Conservation (phyloP, 441 rosid genomes). For the Theobroma grandiflorum region DNA sequence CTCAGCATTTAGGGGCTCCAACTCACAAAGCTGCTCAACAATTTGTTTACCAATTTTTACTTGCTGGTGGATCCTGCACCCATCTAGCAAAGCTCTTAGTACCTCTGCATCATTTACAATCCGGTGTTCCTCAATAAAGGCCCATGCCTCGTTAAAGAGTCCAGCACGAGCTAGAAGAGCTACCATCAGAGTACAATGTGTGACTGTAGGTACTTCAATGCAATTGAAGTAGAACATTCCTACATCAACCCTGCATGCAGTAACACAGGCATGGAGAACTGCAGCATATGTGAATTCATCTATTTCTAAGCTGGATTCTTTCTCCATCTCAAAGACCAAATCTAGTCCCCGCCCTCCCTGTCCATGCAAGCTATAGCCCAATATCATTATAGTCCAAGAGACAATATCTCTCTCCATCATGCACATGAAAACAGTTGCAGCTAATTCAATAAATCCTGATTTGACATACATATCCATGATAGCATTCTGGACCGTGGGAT, state of each 20-base stretch:
- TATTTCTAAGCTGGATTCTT: conserved; percentile 34
- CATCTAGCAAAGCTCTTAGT: conserved; percentile 48
- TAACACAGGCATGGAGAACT: conserved; percentile 52
- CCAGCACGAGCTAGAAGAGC: conserved; percentile 47
- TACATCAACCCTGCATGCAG: conserved; percentile 47
- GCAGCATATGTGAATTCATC: conserved; percentile 48
- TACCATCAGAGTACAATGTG: conserved; percentile 51
- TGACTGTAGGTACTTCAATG: conserved; percentile 41
- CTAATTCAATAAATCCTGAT: conserved; percentile 48
- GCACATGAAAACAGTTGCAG: conserved; percentile 39
- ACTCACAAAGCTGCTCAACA: conserved; percentile 47
- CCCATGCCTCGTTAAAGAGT: conserved; percentile 46
- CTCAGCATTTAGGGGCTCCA: conserved; percentile 55
- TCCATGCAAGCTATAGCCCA: conserved; percentile 55
- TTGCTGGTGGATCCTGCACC: conserved; percentile 53
- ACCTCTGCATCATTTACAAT: conserved; percentile 44
- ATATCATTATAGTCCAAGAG: conserved; percentile 60
- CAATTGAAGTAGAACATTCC: conserved; percentile 47
- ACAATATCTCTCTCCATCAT: conserved; percentile 47
- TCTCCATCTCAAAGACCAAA: conserved; percentile 46
- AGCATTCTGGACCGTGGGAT: conserved; percentile 47
- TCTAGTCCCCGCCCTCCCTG: conserved; percentile 50
- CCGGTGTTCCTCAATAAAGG: conserved; percentile 42
- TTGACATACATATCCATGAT: conserved; percentile 58
- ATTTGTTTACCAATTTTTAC: conserved; percentile 40